Evolutionary conservation across 1,139 yeast species (phyloP).

Genomic region (Diutina rugosa): DNA sequence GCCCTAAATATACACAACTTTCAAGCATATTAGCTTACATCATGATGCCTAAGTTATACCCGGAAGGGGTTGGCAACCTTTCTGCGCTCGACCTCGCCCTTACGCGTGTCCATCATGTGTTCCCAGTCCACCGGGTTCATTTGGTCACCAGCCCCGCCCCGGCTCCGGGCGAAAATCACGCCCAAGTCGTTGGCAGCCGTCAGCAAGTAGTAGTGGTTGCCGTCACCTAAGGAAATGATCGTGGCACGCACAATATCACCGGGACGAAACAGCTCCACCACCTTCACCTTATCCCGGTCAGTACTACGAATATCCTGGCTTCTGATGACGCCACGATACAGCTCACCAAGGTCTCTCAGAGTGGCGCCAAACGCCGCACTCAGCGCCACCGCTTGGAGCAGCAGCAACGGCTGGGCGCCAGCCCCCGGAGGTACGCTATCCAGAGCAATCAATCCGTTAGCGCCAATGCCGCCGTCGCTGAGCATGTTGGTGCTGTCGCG

Average conservation of each 20-base stretch:
- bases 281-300: conserved; percentile 77
- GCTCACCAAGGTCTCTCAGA: conserved; percentile 72
- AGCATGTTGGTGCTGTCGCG: conserved; percentile 51
- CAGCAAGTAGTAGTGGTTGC: conserved; percentile 74
- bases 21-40: too few relatives aligned
- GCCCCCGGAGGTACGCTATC: conserved; percentile 30
- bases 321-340: conserved; percentile 79
- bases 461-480: conserved; percentile 56
- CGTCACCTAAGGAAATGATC: conserved; percentile 84
- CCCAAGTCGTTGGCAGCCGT: conserved; percentile 91
- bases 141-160: conserved; percentile 58
- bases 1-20: too few relatives aligned
- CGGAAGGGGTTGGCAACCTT: conserved; percentile 82
- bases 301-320: conserved; percentile 84
- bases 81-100: conserved; percentile 67
- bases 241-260: conserved; percentile 87
- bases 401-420: conserved; percentile 34
- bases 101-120: conserved; percentile 68
- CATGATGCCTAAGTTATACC: too few relatives aligned
- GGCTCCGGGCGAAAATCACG: conserved; percentile 73
- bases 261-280: conserved; percentile 71
- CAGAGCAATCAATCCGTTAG: conserved; percentile 40
- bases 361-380: conserved; percentile 20
- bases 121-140: conserved; percentile 96
- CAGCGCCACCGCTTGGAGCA: conserved; percentile 34